These are phyloP conservation scores for Akebia trifoliata DNA, from an alignment of 164 flowering plant genomes.

Conservation along the genomic window DNA sequence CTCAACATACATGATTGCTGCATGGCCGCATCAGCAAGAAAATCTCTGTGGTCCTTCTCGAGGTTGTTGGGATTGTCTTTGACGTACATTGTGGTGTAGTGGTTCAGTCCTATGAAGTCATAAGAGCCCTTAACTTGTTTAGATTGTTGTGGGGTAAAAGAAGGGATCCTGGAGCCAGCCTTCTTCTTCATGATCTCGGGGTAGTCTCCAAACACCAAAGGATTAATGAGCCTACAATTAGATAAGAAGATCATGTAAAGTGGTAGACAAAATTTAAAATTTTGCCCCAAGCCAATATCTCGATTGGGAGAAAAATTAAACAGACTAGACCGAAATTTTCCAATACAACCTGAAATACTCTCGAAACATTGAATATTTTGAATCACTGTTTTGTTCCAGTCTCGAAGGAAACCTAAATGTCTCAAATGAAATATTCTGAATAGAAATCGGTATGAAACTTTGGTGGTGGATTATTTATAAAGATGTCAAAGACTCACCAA, in stretches of 20 bases:
- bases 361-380: too few relatives aligned
- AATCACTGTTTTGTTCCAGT: too few relatives aligned
- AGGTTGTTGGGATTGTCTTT: constrained; percentile 29
- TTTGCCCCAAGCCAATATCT: too few relatives aligned
- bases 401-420: too few relatives aligned
- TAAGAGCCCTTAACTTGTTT: constrained; percentile 38
- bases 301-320: too few relatives aligned
- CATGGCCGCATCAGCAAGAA: constrained; percentile 26
- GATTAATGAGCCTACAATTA: constrained; percentile 28
- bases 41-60: constrained; percentile 27
- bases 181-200: too few relatives aligned
- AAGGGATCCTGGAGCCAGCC: constrained; percentile 41
- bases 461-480: neutral
- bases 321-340: too few relatives aligned
- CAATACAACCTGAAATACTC: too few relatives aligned
- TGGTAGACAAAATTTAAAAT: too few relatives aligned
- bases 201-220: constrained; percentile 38
- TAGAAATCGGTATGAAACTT: neutral
- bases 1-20: constrained; percentile 18
- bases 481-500: constrained; percentile 30
- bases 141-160: constrained; percentile 33
- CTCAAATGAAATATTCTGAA: too few relatives aligned
- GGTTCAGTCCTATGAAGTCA: constrained; percentile 52
- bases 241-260: too few relatives aligned
- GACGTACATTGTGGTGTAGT: constrained; percentile 24